Percentiles rank a stretch among this genome's conserved stretches.
Conservation (phyloP, 1,284 basidiomycete genomes). For the Sanghuangporus sanghuang region DNA sequence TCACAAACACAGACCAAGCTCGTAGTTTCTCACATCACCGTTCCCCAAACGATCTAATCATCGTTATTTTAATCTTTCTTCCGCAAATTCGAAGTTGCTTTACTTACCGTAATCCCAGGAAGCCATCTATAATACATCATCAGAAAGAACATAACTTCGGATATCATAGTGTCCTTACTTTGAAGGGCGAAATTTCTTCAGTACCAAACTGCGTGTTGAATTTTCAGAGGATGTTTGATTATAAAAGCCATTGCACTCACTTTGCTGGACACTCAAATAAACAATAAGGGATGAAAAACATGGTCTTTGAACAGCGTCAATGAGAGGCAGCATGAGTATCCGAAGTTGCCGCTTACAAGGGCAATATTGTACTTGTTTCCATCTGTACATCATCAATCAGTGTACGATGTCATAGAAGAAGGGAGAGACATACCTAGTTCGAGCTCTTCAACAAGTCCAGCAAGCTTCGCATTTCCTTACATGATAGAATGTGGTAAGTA, state of each 20-base stretch:
- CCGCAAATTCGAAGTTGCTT: background rate
- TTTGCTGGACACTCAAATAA: constrained; percentile 59
- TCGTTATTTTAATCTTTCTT: background rate
- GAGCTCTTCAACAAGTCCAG: constrained; percentile 50
- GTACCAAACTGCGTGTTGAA: constrained; percentile 35
- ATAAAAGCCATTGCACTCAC: constrained; percentile 29
- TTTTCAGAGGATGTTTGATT: background rate
- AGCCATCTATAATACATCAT: constrained; percentile 34
- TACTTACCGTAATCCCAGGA: constrained; percentile 40
- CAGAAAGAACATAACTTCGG: background rate
- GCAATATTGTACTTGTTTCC: constrained; percentile 64
- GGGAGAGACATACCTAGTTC: constrained; percentile 30
- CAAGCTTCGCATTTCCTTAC: constrained; percentile 60
- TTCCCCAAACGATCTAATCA: constrained; percentile 41
- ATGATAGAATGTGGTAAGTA: no score
- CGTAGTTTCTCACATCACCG: constrained; percentile 33
- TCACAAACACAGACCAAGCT: no score
- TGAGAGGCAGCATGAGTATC: background rate
- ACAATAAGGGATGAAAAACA: constrained; percentile 66
- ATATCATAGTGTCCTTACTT: constrained; percentile 27
- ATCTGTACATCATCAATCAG: no score
- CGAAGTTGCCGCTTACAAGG: constrained; percentile 34
- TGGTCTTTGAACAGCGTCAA: constrained; percentile 38
- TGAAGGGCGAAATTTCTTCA: constrained; percentile 49
- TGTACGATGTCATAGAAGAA: no score